A percentile compares a stretch with the other conserved stretches of the same genome.
Evolutionary conservation across 2,329 filamentous ascomycete species (phyloP).

Genomic region (Fusarium bulbicola): DNA sequence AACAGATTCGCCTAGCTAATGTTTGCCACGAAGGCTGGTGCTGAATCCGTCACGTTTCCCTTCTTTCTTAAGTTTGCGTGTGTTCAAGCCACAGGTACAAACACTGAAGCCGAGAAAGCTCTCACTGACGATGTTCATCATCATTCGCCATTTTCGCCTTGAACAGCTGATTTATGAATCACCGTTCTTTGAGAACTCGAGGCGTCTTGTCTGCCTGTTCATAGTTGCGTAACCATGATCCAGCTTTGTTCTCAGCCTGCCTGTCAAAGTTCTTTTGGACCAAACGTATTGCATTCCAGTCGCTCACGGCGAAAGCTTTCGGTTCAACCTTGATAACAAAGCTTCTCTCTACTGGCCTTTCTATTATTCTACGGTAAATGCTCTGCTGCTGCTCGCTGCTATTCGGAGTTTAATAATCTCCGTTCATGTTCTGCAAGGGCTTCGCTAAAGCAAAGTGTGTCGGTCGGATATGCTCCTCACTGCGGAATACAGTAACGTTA

Average conservation of each 20-base stretch:
- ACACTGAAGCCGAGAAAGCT: not conserved
- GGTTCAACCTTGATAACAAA: not conserved
- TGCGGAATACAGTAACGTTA: not conserved
- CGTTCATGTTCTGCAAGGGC: not conserved
- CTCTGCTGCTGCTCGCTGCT: not conserved
- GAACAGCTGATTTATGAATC: not conserved
- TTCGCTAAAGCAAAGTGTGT: not conserved
- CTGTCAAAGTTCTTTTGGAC: not conserved
- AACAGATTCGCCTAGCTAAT: not conserved
- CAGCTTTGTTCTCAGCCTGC: not conserved
- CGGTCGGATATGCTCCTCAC: not conserved
- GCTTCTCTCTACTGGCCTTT: not conserved
- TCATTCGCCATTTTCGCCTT: not conserved
- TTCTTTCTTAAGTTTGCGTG: not conserved
- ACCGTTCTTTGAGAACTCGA: not conserved
- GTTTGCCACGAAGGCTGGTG: constrained; percentile 5
- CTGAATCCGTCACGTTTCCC: not conserved
- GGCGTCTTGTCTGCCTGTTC: not conserved
- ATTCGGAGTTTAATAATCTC: not conserved
- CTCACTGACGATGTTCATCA: not conserved
- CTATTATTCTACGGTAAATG: constrained; percentile 8
- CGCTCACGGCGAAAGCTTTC: not conserved
- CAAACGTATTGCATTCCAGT: constrained; percentile 13
- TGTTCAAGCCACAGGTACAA: not conserved
- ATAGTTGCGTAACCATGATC: not conserved